Conservation (phyloP, 2,329 filamentous ascomycete genomes). For the Pseudogymnoascus sp. region DNA sequence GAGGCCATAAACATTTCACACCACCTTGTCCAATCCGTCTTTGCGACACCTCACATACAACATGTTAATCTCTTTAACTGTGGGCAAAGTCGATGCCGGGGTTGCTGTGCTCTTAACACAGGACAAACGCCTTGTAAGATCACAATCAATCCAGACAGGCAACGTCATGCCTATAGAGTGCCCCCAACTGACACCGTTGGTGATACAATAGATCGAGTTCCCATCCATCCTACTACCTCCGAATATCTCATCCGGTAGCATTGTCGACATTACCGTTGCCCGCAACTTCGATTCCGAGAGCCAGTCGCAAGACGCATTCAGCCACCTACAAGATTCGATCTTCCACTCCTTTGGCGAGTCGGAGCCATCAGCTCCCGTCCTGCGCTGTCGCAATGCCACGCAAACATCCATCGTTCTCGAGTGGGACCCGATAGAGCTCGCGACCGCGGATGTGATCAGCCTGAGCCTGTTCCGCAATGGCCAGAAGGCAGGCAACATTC, state of each 20-base stretch:
- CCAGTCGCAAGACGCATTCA: slow-evolving; percentile 68
- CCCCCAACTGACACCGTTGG: slow-evolving; percentile 19
- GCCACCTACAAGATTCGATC: slow-evolving; percentile 81
- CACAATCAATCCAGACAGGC: neutral
- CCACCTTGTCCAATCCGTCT: neutral
- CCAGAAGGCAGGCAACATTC: slow-evolving; percentile 93
- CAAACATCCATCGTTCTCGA: slow-evolving; percentile 98
- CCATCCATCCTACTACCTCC: slow-evolving; percentile 93
- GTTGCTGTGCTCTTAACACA: slow-evolving; percentile 94
- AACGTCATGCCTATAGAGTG: neutral
- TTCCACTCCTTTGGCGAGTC: slow-evolving; percentile 75
- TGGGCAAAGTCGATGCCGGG: slow-evolving; percentile 98
- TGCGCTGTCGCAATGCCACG: slow-evolving; percentile 92
- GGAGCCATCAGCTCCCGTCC: slow-evolving; percentile 66
- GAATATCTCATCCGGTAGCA: slow-evolving; percentile 91
- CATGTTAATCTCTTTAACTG: slow-evolving; percentile 97
- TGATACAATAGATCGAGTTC: slow-evolving; percentile 74
- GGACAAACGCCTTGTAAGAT: slow-evolving; percentile 84
- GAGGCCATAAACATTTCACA: neutral
- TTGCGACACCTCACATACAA: slow-evolving; percentile 14
- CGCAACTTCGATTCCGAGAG: slow-evolving; percentile 77
- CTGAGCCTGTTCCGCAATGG: slow-evolving; percentile 91
- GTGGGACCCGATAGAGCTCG: slow-evolving; percentile 92
- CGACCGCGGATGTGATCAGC: slow-evolving; percentile 83
- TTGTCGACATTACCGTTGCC: slow-evolving; percentile 93